Conservation (phyloP, 495 filamentous ascomycete genomes). For the Pyrenopolyporus hunteri region DNA sequence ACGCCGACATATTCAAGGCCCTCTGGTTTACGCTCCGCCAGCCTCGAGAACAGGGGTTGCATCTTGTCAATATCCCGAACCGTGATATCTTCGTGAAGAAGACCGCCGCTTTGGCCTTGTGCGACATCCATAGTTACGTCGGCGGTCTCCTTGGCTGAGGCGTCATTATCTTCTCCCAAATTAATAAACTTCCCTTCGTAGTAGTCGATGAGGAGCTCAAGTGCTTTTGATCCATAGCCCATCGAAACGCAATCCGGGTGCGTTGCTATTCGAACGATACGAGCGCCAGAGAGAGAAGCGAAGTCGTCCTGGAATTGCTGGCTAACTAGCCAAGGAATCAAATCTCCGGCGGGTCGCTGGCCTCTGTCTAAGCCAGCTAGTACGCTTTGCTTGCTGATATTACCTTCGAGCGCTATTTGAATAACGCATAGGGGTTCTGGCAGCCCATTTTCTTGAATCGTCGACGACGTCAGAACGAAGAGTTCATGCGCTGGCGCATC, state of each 20-base stretch:
- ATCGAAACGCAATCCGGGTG: constrained; percentile 90
- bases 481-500: constrained; percentile 98
- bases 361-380: constrained; percentile 87
- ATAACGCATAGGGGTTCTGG: constrained; percentile 95
- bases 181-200: constrained; percentile 93
- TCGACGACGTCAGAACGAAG: constrained; percentile 90
- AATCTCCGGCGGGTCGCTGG: constrained; percentile 86
- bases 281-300: constrained; percentile 87
- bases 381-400: constrained; percentile 91
- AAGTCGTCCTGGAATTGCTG: constrained; percentile 99
- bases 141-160: neutral
- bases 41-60: constrained; percentile 89
- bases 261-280: constrained; percentile 93
- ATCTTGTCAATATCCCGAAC: constrained; percentile 89
- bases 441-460: constrained; percentile 76
- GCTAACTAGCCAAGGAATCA: constrained; percentile 97
- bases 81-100: constrained; percentile 84
- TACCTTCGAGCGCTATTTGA: constrained; percentile 92
- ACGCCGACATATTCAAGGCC: constrained; percentile 91
- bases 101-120: constrained; percentile 56
- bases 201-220: constrained; percentile 86
- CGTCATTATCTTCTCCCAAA: constrained; percentile 56
- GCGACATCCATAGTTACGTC: neutral
- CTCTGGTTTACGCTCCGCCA: constrained; percentile 82
- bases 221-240: constrained; percentile 91